Conservation (phyloP, 768 basidiomycete genomes). For the Cystofilobasidium capitatum region DNA sequence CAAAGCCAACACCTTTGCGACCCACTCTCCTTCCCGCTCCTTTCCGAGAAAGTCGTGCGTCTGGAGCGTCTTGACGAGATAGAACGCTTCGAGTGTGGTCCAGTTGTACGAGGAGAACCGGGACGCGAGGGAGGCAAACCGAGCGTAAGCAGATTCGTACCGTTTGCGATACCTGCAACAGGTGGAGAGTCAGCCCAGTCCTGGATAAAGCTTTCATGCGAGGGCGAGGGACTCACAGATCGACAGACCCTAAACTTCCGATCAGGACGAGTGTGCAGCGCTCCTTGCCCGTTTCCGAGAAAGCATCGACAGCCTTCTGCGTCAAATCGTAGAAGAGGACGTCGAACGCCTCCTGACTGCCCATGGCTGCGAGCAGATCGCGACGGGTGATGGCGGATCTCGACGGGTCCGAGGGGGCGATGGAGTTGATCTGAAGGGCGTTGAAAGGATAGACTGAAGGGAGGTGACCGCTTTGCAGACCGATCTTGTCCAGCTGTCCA, state of each 20-base stretch:
- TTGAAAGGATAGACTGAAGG: slow-evolving; percentile 66
- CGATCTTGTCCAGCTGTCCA: slow-evolving; percentile 73
- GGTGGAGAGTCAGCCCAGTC: slow-evolving; percentile 26
- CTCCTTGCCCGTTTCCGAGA: slow-evolving; percentile 75
- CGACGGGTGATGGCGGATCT: slow-evolving; percentile 48
- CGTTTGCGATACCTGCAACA: slow-evolving; percentile 56
- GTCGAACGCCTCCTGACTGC: slow-evolving; percentile 56
- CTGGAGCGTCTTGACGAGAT: slow-evolving; percentile 64
- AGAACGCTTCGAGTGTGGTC: slow-evolving; percentile 67
- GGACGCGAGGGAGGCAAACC: slow-evolving; percentile 70
- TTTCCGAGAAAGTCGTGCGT: slow-evolving; percentile 53
- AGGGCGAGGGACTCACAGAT: slow-evolving; percentile 54
- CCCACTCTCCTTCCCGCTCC: slow-evolving; percentile 65
- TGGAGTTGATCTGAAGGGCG: slow-evolving; percentile 40
- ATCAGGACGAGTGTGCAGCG: slow-evolving; percentile 62
- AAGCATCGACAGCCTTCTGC: slow-evolving; percentile 69
- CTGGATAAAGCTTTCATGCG: slow-evolving; percentile 27
- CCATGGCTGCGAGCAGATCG: slow-evolving; percentile 54
- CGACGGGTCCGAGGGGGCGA: slow-evolving; percentile 31
- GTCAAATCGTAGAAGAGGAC: slow-evolving; percentile 64
- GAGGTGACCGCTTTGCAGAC: slow-evolving; percentile 61
- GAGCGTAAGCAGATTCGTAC: slow-evolving; percentile 53
- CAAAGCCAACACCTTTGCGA: slow-evolving; percentile 65
- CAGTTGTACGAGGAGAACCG: slow-evolving; percentile 76
- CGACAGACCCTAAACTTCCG: slow-evolving; percentile 75